Percentiles rank a stretch among this genome's conserved stretches.
Evolutionary conservation across 352 stramenopile species (phyloP).

Genomic region (Thraustotheca clavata): DNA sequence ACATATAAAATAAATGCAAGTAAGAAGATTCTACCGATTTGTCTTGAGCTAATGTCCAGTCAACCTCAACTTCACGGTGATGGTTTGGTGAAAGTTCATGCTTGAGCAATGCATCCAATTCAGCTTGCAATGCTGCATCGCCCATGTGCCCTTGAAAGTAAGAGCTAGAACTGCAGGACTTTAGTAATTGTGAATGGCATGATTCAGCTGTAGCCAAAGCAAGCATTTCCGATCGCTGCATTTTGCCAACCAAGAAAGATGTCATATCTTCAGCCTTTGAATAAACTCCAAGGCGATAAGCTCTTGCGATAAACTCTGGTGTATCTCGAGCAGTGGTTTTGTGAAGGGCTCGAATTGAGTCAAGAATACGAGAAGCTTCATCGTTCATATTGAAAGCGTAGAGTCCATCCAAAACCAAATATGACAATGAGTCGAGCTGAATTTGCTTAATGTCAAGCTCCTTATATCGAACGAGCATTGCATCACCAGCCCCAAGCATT

Average conservation of each 20-base stretch:
- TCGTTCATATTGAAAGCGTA: slow-evolving; percentile 48
- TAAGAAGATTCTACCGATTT: slow-evolving; percentile 19
- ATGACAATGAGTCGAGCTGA: slow-evolving; percentile 76
- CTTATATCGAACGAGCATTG: slow-evolving; percentile 53
- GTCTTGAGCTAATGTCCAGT: slow-evolving; percentile 37
- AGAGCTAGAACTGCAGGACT: slow-evolving; percentile 30
- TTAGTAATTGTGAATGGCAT: slow-evolving; percentile 53
- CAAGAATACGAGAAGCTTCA: slow-evolving; percentile 41
- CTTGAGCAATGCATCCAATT: slow-evolving; percentile 28
- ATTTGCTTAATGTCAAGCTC: slow-evolving; percentile 83
- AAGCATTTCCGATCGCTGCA: slow-evolving; percentile 67
- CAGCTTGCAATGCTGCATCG: slow-evolving; percentile 32
- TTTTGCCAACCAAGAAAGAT: slow-evolving; percentile 55
- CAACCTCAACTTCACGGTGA: slow-evolving; percentile 65
- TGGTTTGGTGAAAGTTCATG: slow-evolving; percentile 54
- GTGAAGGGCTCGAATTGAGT: slow-evolving; percentile 46
- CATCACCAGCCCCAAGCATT: slow-evolving; percentile 51
- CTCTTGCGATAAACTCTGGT: slow-evolving; percentile 65
- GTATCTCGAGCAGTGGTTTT: slow-evolving; percentile 49
- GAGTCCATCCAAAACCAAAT: slow-evolving; percentile 76
- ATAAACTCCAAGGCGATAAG: slow-evolving; percentile 77
- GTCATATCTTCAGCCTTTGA: slow-evolving; percentile 82
- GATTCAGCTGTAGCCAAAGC: slow-evolving; percentile 51
- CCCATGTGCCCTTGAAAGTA: slow-evolving; percentile 44
- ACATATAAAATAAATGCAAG: too few species aligned